Conservation (phyloP, 768 basidiomycete species). For the Mycena capillaripes region DNA sequence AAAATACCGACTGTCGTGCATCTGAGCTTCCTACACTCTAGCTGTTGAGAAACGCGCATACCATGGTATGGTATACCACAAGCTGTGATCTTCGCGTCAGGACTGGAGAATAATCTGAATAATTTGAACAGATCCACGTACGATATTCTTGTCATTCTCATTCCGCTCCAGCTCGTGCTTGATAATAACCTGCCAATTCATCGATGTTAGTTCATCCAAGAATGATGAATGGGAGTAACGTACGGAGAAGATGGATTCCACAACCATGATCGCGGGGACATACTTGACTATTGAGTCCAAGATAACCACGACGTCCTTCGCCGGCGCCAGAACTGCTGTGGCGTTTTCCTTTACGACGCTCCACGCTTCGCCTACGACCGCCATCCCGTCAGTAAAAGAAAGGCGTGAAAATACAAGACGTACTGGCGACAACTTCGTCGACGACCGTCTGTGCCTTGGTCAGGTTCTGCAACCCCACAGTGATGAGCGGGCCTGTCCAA, state of each 20-base stretch:
- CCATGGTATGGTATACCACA: conserved; percentile 41
- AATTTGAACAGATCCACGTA: neutral
- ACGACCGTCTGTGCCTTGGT: conserved; percentile 36
- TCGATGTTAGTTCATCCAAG: neutral
- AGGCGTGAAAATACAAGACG: neutral
- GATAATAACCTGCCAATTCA: conserved; percentile 34
- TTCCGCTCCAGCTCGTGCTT: conserved; percentile 36
- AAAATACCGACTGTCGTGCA: conserved; percentile 23
- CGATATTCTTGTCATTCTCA: conserved; percentile 43
- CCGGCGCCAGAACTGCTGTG: conserved; percentile 37
- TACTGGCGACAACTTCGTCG: conserved; percentile 25
- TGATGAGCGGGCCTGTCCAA: conserved; percentile 34
- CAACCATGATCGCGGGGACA: conserved; percentile 35
- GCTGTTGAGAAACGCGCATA: neutral
- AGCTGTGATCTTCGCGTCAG: conserved; percentile 8
- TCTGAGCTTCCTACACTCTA: neutral
- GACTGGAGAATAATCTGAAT: neutral
- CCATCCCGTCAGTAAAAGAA: neutral
- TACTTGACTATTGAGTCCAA: conserved; percentile 37
- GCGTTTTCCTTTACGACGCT: conserved; percentile 33
- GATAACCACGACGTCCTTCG: conserved; percentile 37
- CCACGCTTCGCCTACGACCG: conserved; percentile 28
- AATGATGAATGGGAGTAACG: neutral
- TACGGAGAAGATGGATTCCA: conserved; percentile 28
- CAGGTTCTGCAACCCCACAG: conserved; percentile 31